Percentiles rank a stretch among this genome's conserved stretches.
Evolutionary conservation across 257 asterid genomes (phyloP).

Genomic region (Solanum piurae): DNA sequence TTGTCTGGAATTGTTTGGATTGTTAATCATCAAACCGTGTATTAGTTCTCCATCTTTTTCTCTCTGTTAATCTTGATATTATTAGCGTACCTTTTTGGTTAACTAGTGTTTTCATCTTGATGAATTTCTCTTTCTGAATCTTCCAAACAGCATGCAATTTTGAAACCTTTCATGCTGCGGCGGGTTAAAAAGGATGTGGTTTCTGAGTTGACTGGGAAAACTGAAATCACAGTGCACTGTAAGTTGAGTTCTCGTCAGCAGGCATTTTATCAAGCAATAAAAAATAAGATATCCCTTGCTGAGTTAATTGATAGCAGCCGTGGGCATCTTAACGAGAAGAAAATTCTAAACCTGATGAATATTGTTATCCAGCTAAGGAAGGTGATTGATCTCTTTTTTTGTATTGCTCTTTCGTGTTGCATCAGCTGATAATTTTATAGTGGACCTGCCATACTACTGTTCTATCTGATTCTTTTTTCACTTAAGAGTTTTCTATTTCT

Average conservation of each 20-base stretch:
- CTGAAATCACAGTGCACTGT: conserved; percentile 85
- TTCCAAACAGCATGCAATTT: conserved; percentile 78
- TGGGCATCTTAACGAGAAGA: conserved; percentile 94
- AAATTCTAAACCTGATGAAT: conserved; percentile 86
- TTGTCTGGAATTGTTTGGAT: neutral
- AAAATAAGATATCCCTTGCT: conserved; percentile 89
- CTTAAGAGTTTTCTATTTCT: neutral
- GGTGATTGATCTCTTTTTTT: conserved; percentile 30
- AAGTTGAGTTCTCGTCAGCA: conserved; percentile 91
- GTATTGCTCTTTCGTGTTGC: neutral
- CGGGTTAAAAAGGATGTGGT: conserved; percentile 94
- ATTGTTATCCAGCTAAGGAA: conserved; percentile 97
- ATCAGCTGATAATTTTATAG: neutral
- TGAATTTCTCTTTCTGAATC: conserved; percentile 7
- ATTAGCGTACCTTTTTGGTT: neutral
- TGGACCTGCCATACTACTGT: neutral
- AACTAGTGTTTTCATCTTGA: neutral
- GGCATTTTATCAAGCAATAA: conserved; percentile 94
- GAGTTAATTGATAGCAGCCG: conserved; percentile 91
- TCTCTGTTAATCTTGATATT: neutral
- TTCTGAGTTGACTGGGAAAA: conserved; percentile 88
- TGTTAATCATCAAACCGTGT: neutral
- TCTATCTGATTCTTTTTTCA: neutral
- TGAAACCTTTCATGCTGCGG: conserved; percentile 96
- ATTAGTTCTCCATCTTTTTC: neutral